Evolutionary conservation across 2,329 filamentous ascomycete species (phyloP).

Genomic region (Colletotrichum caudatum): DNA sequence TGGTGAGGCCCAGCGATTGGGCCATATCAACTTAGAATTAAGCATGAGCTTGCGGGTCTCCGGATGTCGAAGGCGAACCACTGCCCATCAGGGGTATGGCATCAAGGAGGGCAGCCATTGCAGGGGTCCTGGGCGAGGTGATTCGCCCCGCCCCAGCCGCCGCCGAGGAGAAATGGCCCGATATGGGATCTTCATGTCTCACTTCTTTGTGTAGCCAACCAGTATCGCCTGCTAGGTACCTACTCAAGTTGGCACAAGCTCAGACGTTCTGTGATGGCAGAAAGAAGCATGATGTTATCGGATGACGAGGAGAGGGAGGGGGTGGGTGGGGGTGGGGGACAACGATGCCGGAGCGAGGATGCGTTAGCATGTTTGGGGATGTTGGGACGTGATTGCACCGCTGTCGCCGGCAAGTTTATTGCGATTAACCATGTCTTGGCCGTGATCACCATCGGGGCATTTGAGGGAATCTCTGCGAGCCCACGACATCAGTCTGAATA

Average conservation of each 20-base stretch:
- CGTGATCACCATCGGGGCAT: neutral
- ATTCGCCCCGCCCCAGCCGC: constrained; percentile 29
- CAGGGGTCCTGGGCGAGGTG: constrained; percentile 25
- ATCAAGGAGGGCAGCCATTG: neutral
- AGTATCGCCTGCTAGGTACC: neutral
- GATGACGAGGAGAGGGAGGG: neutral
- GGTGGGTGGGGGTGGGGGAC: neutral
- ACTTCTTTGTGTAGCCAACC: constrained; percentile 32
- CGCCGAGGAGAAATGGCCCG: constrained; percentile 27
- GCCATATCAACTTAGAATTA: constrained; percentile 22
- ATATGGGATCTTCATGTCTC: constrained; percentile 37
- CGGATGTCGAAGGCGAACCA: constrained; percentile 18
- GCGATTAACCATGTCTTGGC: neutral
- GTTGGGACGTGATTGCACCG: neutral
- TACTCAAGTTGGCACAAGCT: neutral
- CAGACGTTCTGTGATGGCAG: neutral
- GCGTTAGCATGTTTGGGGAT: neutral
- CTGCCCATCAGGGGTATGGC: constrained; percentile 14
- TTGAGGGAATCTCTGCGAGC: neutral
- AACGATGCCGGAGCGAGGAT: neutral
- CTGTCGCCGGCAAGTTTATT: neutral
- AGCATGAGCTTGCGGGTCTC: constrained; percentile 24
- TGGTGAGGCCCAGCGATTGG: neutral
- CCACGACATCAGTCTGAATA: neutral
- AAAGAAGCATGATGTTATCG: constrained; percentile 16